Evolutionary conservation across 257 asterid species (phyloP), one percentile per base, ranked within the genome.

Genomic region (Marsdenia floribunda): DNA sequence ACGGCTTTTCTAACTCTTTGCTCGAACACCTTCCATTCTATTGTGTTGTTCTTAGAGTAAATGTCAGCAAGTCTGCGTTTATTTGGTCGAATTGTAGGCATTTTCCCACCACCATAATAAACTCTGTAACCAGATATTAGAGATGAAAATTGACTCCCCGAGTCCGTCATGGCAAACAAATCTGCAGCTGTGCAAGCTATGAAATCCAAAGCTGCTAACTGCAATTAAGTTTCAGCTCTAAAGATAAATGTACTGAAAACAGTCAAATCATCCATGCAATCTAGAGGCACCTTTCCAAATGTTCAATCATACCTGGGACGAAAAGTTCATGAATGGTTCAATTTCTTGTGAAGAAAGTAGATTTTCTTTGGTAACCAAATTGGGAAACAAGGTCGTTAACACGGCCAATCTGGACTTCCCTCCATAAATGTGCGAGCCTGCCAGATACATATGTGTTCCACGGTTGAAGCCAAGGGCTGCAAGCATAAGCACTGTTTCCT

Each of bases 161-260:
- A 91, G 84, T 95, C 99, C 35, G 99, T 95, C 97, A 95, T 95
- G 82, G 96, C 93, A 78, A 95, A 95, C 64, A 86, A 83, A 78
- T 95, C 98, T 47, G 99, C 87, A 68, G 96, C 98, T 0, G 96
- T 82, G 90, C 97, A 92, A 64, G 77, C 98, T 74, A 95, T 87
- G 84, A 95, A 95, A 86, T 95, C 99, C 80, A 95, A 83, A 1
- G 96, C 98, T 19, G 99, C 99, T 87, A 90, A 83, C 99, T 95
- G 96, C 90, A 83, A 57, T 47, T 68, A 76, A 33, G 61, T 46
- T 70, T 72, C 60, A 22, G 66, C 71, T 66, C 46, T 38, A 59
- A 58, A 49, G 2, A 11, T 24, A 21, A 38, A 13, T 10, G 15
- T 19, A n/a, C 11, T 6, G 26, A 57, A 21, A 22, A 9, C 26